Evolutionary conservation across 805 yeast species (phyloP).

Genomic region (Saturnispora dispora): DNA sequence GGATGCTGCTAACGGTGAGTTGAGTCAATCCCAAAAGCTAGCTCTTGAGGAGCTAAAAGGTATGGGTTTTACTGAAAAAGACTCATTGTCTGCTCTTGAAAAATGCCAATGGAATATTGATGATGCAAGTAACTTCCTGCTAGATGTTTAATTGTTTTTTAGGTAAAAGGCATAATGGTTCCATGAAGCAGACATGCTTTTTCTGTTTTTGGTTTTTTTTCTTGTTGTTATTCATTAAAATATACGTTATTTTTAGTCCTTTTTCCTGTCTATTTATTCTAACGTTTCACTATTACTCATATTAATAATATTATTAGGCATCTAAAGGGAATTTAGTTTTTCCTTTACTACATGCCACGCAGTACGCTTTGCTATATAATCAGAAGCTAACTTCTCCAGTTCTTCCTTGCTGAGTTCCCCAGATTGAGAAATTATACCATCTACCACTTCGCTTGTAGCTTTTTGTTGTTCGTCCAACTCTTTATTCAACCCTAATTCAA

Average conservation of each 20-base stretch:
- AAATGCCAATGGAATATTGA: slow-evolving; percentile 67
- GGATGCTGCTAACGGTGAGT: slow-evolving; percentile 4
- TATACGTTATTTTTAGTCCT: neutral
- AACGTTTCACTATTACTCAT: neutral
- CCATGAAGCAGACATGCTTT: neutral
- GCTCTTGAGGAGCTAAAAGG: slow-evolving; percentile 74
- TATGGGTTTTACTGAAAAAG: slow-evolving; percentile 75
- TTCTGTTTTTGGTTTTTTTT: neutral
- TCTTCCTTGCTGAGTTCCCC: slow-evolving; percentile 20
- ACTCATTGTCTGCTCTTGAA: slow-evolving; percentile 60
- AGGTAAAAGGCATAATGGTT: neutral
- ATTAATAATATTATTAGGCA: neutral
- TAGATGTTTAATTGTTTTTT: slow-evolving; percentile 39
- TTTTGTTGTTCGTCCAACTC: slow-evolving; percentile 7
- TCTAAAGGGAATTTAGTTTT: slow-evolving; percentile 24
- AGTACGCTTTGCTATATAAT: slow-evolving; percentile 39
- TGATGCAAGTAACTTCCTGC: slow-evolving; percentile 76
- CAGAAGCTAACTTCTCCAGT: slow-evolving; percentile 32
- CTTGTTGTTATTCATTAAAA: neutral
- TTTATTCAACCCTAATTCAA: neutral
- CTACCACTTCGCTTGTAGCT: slow-evolving; percentile 4
- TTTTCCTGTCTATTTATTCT: slow-evolving; percentile 1
- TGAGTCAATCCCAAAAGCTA: slow-evolving; percentile 27
- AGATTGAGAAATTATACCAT: neutral
- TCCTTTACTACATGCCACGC: slow-evolving; percentile 33